Conservation (phyloP, 257 asterid genomes). For the Nicotiana sylvestris region DNA sequence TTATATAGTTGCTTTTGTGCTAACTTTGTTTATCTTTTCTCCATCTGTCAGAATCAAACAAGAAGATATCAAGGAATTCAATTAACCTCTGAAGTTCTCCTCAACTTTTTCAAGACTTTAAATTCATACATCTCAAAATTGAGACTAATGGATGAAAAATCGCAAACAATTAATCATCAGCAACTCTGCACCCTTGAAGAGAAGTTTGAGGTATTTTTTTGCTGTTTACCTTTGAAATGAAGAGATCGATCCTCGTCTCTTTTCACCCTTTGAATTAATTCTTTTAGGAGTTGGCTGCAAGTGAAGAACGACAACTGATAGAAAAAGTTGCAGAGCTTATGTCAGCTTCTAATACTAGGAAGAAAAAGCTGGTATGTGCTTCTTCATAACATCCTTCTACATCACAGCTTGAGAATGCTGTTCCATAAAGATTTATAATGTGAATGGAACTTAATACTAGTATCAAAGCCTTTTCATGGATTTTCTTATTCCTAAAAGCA, state of each 20-base stretch:
- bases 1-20: neutral
- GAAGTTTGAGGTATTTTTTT: constrained; percentile 38
- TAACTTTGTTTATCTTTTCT: neutral
- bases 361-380: constrained; percentile 40
- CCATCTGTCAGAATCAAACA: constrained; percentile 28
- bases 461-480: neutral
- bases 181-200: constrained; percentile 32
- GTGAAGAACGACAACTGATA: constrained; percentile 44
- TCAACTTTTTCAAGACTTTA: constrained; percentile 35
- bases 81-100: constrained; percentile 32
- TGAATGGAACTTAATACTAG: neutral
- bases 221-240: neutral
- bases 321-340: constrained; percentile 42
- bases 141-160: constrained; percentile 45
- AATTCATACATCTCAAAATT: constrained; percentile 31
- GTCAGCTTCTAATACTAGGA: constrained; percentile 39
- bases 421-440: neutral
- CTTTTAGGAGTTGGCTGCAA: constrained; percentile 39
- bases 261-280: constrained; percentile 6
- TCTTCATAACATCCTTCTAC: neutral
- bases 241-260: neutral
- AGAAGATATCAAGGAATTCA: constrained; percentile 30
- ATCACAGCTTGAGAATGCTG: neutral
- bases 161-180: constrained; percentile 32
- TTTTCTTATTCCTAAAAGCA: neutral